Percentiles rank a stretch among this genome's conserved stretches.
Evolutionary conservation across 257 asterid genomes (phyloP).

Genomic region (Nyctanthes arbortristis): DNA sequence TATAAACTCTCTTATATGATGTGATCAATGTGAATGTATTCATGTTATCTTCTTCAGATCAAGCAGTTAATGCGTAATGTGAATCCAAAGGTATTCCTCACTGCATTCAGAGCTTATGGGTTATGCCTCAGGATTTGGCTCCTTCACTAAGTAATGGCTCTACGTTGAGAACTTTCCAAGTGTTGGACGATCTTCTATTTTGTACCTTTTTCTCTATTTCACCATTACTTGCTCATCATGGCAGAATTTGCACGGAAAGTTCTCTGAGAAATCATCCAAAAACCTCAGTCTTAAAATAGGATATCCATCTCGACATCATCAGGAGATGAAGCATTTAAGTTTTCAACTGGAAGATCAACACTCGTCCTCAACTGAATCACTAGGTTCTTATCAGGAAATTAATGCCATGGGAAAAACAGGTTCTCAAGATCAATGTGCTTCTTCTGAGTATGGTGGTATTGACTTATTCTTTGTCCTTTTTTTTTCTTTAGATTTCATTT

Average conservation of each 20-base stretch:
- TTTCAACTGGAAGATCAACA: conserved; percentile 40
- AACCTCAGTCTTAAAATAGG: conserved; percentile 34
- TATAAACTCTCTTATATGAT: too few species aligned
- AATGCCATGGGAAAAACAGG: conserved; percentile 45
- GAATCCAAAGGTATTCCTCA: conserved; percentile 1
- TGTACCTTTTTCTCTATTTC: conserved; percentile 18
- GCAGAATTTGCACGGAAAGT: conserved; percentile 34
- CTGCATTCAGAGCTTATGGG: conserved; percentile 18
- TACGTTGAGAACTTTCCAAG: conserved; percentile 33
- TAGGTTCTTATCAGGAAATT: conserved; percentile 36
- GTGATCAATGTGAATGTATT: too few species aligned
- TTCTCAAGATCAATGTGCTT: conserved; percentile 64
- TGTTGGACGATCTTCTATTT: conserved; percentile 13
- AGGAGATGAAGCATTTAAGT: conserved; percentile 40
- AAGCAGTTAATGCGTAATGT: conserved; percentile 24
- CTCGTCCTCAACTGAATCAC: conserved; percentile 48
- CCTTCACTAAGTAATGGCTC: conserved; percentile 36
- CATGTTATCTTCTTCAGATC: conserved; percentile 11
- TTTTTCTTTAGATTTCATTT: background rate
- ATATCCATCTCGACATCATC: conserved; percentile 27
- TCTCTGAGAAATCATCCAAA: conserved; percentile 29
- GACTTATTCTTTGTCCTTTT: background rate
- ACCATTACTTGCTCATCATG: conserved; percentile 26
- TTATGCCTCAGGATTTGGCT: conserved; percentile 33
- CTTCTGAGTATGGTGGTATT: conserved; percentile 65